Evolutionary conservation across 2,329 filamentous ascomycete species (phyloP), one percentile per base, ranked within the genome.

Genomic region (Elsinoe necatrix): DNA sequence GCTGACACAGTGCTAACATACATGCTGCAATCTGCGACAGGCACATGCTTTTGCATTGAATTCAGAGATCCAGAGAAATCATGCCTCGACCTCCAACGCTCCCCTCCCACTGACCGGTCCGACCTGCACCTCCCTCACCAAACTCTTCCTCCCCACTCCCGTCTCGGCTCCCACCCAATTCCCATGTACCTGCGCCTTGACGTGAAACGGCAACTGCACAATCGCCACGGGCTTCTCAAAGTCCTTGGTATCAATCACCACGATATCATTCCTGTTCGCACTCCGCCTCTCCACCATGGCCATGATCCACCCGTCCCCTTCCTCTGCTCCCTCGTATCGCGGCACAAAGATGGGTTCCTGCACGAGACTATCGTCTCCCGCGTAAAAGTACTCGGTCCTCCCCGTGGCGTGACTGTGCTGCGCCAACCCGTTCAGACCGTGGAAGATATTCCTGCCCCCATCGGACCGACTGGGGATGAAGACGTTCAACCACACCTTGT

Each of bases 331-430:
- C 1, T 70, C 67, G 0, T 64, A 64, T 29, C 69, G 67, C 0
- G 78, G 77, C 11, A 80, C 74, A 57, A 81, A 81, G 0, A 76
- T 73, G 0, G 78, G 78, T 59, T 81, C 78, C 63, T 80, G 78
- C 59, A 79, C 76, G 0, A 75, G 76, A 23, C 69, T 67, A 8
- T 65, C 69, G 23, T 66, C 68, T 1, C 69, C 71, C 18, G 66
- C 69, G 60, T 64, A 72, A 54, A 64, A 72, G 25, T 61, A 67
- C 52, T 67, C 64, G 11, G 65, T 69, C 51, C 64, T 61, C 0
- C 67, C 65, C 1, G 63, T 67, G 8, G n/a, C 18, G 20, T 37
- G 29, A 39, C 48, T 52, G 31, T 52, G 31, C 31, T 52, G 48
- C 20, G 48, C 48, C 4, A 52, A n/a, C 6, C 48, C 48, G 16